A percentile compares a stretch with the other conserved stretches of the same genome.
These are phyloP conservation scores for Hirschfeldia incana DNA, from an alignment of 345 rosid genomes.

Conservation along the genomic window DNA sequence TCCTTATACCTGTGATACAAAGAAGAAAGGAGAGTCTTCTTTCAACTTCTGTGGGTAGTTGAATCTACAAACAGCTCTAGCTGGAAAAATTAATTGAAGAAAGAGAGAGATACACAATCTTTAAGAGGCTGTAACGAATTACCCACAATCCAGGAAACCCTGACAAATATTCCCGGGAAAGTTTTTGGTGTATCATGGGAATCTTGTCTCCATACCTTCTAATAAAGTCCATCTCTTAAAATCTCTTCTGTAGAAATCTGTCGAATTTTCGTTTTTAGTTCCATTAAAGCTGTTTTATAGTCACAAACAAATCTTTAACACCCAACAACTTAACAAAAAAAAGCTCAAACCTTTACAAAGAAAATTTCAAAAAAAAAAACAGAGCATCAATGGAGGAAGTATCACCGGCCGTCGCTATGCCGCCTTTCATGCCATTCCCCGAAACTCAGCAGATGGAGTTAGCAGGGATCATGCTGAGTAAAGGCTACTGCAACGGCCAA, in stretches of 20 bases:
- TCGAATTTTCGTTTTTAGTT: constrained; percentile 35
- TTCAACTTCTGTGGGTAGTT: constrained; percentile 36
- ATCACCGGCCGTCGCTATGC: constrained; percentile 48
- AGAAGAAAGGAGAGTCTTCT: constrained; percentile 15
- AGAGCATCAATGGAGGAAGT: constrained; percentile 53
- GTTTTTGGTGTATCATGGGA: constrained; percentile 14
- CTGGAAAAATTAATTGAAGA: constrained; percentile 40
- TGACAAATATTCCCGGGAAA: constrained; percentile 34
- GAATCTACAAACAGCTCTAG: constrained; percentile 33
- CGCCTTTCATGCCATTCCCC: constrained; percentile 48
- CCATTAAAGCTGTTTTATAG: neutral
- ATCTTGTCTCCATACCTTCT: constrained; percentile 29
- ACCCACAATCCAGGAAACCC: constrained; percentile 52
- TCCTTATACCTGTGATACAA: constrained; percentile 3
- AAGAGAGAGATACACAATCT: constrained; percentile 15
- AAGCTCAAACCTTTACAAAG: neutral
- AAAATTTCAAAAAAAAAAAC: neutral
- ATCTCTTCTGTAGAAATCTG: constrained; percentile 20
- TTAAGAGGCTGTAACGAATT: constrained; percentile 53
- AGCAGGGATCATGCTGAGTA: constrained; percentile 46
- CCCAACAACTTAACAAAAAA: neutral
- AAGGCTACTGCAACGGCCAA: constrained; percentile 43
- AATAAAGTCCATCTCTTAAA: constrained; percentile 25
- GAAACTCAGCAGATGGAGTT: constrained; percentile 47
- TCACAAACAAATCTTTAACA: neutral